A percentile compares a stretch with the other conserved stretches of the same genome.
Evolutionary conservation across 2,329 filamentous ascomycete genomes (phyloP).

Genomic region (Tolypocladium tropicale): DNA sequence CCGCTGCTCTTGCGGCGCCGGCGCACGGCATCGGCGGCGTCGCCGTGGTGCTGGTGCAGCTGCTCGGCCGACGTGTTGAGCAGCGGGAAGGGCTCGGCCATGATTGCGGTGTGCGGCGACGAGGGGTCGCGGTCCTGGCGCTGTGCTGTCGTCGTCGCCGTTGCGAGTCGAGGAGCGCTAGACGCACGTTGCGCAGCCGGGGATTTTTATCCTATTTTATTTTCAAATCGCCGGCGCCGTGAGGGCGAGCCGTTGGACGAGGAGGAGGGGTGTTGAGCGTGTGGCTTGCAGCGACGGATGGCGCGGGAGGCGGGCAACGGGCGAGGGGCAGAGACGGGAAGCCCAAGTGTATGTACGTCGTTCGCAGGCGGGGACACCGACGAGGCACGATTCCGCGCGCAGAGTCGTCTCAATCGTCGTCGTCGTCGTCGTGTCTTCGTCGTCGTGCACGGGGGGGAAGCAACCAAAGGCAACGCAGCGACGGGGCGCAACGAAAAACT

Average conservation of each 20-base stretch:
- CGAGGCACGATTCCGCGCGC: too few species aligned
- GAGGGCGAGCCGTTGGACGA: not conserved
- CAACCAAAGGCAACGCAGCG: too few species aligned
- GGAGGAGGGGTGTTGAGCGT: not conserved
- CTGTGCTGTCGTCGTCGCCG: not conserved
- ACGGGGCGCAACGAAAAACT: too few species aligned
- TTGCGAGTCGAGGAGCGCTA: too few species aligned
- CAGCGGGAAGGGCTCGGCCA: slow-evolving; percentile 47
- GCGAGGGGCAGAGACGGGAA: not conserved
- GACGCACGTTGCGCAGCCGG: too few species aligned
- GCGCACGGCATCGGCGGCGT: slow-evolving; percentile 27
- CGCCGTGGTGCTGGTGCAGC: slow-evolving; percentile 31
- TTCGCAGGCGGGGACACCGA: too few species aligned
- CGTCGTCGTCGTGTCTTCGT: too few species aligned
- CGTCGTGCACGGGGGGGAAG: too few species aligned
- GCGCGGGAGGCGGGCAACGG: not conserved
- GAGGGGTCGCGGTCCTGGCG: not conserved
- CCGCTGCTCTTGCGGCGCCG: slow-evolving; percentile 47
- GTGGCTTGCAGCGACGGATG: not conserved
- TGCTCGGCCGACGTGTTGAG: slow-evolving; percentile 42
- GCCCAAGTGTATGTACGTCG: not conserved
- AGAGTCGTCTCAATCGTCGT: not conserved
- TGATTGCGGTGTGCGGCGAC: slow-evolving; percentile 16
- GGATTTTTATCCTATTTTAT: too few species aligned
- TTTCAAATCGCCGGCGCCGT: not conserved